These are phyloP conservation scores for Thozetella sp. DNA, from an alignment of 495 filamentous ascomycete species.

Conservation along the genomic window DNA sequence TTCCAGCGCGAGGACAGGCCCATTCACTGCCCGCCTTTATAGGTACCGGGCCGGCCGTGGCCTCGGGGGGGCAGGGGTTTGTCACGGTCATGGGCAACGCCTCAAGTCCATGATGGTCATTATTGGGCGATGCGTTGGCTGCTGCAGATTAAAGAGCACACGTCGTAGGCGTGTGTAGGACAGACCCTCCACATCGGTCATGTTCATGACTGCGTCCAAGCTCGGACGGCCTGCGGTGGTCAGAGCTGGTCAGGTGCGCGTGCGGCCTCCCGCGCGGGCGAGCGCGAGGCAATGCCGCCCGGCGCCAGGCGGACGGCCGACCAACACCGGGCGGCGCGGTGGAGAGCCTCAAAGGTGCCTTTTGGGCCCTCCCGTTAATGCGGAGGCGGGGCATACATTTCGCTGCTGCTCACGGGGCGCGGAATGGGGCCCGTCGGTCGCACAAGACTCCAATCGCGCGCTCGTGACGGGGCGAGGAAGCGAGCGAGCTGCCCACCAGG, in stretches of 20 bases:
- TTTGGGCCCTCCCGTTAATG: neutral
- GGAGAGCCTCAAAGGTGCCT: neutral
- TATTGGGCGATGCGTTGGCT: conserved; percentile 19
- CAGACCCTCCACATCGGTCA: neutral
- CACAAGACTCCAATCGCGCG: neutral
- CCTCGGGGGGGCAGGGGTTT: neutral
- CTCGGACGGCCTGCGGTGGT: too few species aligned
- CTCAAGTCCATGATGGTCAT: conserved; percentile 19
- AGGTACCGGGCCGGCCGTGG: neutral
- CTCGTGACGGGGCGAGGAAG: too few species aligned
- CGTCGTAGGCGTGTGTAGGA: neutral
- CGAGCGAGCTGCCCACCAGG: too few species aligned
- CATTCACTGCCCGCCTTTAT: neutral
- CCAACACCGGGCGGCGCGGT: neutral
- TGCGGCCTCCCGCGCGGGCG: neutral
- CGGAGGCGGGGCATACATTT: neutral
- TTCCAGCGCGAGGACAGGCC: neutral
- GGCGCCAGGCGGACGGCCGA: neutral
- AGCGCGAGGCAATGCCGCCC: neutral
- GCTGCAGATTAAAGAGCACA: conserved; percentile 15
- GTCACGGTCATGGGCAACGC: neutral
- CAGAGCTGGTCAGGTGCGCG: neutral
- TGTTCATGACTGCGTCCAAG: conserved; percentile 1
- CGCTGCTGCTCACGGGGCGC: neutral
- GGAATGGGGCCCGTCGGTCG: neutral